Evolutionary conservation across 805 yeast species (phyloP).

Genomic region (Schwanniomyces pseudopolymorphus): DNA sequence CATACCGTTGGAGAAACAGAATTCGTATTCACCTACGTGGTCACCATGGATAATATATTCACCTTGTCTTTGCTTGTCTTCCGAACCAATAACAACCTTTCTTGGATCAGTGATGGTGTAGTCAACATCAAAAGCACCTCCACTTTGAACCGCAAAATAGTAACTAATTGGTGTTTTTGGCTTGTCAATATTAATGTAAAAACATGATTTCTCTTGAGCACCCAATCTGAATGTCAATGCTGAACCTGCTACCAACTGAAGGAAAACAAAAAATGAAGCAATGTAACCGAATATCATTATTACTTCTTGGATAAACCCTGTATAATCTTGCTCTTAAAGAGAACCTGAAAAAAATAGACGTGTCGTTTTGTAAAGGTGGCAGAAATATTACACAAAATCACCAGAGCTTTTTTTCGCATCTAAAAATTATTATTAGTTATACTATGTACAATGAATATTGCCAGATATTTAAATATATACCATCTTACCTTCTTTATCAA

Average conservation of each 20-base stretch:
- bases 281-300: slow-evolving; percentile 13
- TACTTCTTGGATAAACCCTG: neutral
- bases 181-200: slow-evolving; percentile 63
- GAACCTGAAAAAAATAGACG: slow-evolving; percentile 4
- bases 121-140: slow-evolving; percentile 79
- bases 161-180: slow-evolving; percentile 63
- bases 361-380: neutral
- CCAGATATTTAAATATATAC: slow-evolving; percentile 22
- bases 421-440: neutral
- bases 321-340: neutral
- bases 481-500: slow-evolving; percentile 65
- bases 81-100: slow-evolving; percentile 51
- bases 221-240: slow-evolving; percentile 73
- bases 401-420: neutral
- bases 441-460: slow-evolving; percentile 5
- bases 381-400: neutral
- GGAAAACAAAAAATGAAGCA: slow-evolving; percentile 18
- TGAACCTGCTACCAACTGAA: slow-evolving; percentile 40
- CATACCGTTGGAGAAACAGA: slow-evolving; percentile 83
- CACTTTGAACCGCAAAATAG: slow-evolving; percentile 81
- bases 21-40: slow-evolving; percentile 74
- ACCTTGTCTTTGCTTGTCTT: slow-evolving; percentile 70
- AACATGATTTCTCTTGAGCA: slow-evolving; percentile 76
- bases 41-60: slow-evolving; percentile 73
- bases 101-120: slow-evolving; percentile 62